These are phyloP conservation scores for Spinellus fusiger DNA, from an alignment of 192 early-diverging fungal genomes.

Conservation along the genomic window DNA sequence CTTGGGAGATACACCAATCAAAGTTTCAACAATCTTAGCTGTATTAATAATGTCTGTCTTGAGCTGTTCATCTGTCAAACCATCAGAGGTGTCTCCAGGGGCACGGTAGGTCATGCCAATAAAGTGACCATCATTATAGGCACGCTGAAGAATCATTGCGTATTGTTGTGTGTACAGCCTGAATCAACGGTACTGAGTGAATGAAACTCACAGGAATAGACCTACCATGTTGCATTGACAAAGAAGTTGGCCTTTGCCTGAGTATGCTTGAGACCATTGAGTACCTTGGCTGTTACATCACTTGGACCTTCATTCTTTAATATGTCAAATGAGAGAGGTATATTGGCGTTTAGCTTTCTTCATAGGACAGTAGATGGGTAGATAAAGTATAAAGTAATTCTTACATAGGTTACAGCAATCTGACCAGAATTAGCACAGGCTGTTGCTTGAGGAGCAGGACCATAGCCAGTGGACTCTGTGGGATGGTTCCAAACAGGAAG, in stretches of 20 bases:
- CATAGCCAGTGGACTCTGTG: conserved; percentile 5
- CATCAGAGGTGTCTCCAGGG: conserved; percentile 38
- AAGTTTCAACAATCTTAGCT: conserved; percentile 34
- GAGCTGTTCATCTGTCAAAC: conserved; percentile 37
- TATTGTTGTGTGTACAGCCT: conserved; percentile 46
- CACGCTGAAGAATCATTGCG: conserved; percentile 43
- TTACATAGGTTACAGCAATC: conserved; percentile 43
- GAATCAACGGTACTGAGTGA: background rate
- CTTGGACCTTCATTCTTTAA: conserved; percentile 45
- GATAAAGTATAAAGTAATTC: background rate
- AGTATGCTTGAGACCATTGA: conserved; percentile 40
- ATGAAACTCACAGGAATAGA: background rate
- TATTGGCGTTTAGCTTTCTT: background rate
- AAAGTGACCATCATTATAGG: conserved; percentile 48
- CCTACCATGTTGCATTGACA: conserved; percentile 43
- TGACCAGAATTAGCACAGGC: conserved; percentile 42
- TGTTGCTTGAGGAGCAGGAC: conserved; percentile 30
- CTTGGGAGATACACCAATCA: conserved; percentile 45
- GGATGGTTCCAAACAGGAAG: conserved; percentile 34
- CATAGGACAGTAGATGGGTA: background rate
- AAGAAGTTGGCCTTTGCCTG: conserved; percentile 49
- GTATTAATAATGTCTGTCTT: conserved; percentile 38
- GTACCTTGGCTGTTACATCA: conserved; percentile 47
- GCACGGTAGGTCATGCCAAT: conserved; percentile 52
- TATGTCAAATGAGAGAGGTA: conserved; percentile 1